Base-by-base conservation (phyloP, 2,329 filamentous ascomycete species). In the Epichloe sibirici region DNA sequence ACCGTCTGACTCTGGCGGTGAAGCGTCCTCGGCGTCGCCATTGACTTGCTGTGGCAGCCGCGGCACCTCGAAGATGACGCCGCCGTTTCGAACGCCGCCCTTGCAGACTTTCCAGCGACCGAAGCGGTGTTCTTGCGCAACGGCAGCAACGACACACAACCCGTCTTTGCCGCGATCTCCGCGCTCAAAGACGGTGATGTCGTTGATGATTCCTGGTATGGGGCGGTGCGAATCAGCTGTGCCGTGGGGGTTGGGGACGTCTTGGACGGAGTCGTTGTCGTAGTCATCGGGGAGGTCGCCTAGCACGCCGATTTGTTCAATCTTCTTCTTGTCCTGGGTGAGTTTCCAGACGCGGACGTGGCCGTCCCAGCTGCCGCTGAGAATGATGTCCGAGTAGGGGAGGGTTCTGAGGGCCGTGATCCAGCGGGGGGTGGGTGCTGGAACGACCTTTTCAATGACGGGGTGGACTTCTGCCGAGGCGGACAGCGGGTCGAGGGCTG, bases 341-440 rank as follows among this genome's bases (percentile, higher is more conserved):
- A 98, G 76, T 55, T 78, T 82, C 93, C 93, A 98, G 5, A 85
- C 85, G 48, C 91, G 78, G 53, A 98, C 77, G 67, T 81, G 83
- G 2, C 93, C 93, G 65, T 71, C 93, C 90, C 91, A 98, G 68
- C 89, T 95, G 35, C 91, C 93, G 58, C 84, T 94, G 49, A 98
- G 74, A 53, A 98, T 81, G 49, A 95, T 74, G 63, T 98, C 90
- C 5, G 89, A 91, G 66, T 90, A 96, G 0, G 93, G 91, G 48
- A 98, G 77, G 0, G 88, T 86, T 48, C 83, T 77, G 44, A 98
- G 74, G 5, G 91, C 90, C 1, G 93, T 98, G 66, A 98, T 93
- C 78, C 87, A 94, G 64, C 91, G 78, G 4, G 93, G 58, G 84
- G 79, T 1, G 84, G 80, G 23, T n/a, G 78, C 71, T 44, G 85